Evolutionary conservation across 2,329 filamentous ascomycete genomes (phyloP).

Genomic region (Epichloe glyceriae): DNA sequence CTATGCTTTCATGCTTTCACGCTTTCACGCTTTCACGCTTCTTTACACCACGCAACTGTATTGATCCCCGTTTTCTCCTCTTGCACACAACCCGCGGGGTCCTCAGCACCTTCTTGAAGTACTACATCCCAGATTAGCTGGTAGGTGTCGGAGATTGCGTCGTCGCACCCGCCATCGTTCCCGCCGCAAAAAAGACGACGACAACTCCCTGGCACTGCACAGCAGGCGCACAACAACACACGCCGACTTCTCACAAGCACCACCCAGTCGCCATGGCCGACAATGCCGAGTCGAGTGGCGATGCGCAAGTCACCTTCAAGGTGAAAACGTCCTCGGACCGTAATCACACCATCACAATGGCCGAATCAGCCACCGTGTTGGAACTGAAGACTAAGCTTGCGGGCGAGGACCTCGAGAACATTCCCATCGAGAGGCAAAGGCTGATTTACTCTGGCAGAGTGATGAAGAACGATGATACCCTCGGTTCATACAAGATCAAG

Average conservation of each 20-base stretch:
- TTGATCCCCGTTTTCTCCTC: too few relatives aligned
- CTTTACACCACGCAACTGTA: too few relatives aligned
- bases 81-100: too few relatives aligned
- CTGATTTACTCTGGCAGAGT: slow-evolving; percentile 96
- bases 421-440: slow-evolving; percentile 77
- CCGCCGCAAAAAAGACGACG: not conserved
- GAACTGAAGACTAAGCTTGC: slow-evolving; percentile 88
- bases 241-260: not conserved
- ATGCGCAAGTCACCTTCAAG: slow-evolving; percentile 82
- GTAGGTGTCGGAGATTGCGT: not conserved
- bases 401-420: slow-evolving; percentile 67
- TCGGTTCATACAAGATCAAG: slow-evolving; percentile 88
- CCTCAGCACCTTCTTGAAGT: not conserved
- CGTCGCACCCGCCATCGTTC: not conserved
- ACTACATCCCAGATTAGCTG: not conserved
- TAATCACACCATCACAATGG: slow-evolving; percentile 71
- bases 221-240: not conserved
- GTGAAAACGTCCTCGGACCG: slow-evolving; percentile 92
- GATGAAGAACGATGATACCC: slow-evolving; percentile 82
- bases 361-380: slow-evolving; percentile 60
- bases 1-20: too few relatives aligned
- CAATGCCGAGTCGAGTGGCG: slow-evolving; percentile 44
- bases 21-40: not conserved
- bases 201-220: not conserved
- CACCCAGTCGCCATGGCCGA: slow-evolving; percentile 45